Evolutionary conservation across 495 filamentous ascomycete genomes (phyloP).

Genomic region (Beverwykella pulmonaria): DNA sequence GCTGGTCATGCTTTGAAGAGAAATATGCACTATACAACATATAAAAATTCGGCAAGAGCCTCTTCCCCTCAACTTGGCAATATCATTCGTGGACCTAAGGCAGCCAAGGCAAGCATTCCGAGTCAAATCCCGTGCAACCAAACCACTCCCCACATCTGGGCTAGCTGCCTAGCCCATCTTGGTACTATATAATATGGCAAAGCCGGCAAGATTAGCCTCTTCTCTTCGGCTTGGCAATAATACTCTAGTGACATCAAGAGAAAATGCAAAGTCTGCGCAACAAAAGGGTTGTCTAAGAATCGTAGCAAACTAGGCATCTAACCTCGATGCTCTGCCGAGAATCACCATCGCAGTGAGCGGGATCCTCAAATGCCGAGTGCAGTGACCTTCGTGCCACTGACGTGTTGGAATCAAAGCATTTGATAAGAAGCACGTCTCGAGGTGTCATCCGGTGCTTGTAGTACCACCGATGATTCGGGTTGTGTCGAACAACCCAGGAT

Average conservation of each 20-base stretch:
- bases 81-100: neutral
- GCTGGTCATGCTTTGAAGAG: neutral
- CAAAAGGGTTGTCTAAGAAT: slow-evolving; percentile 16
- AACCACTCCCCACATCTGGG: slow-evolving; percentile 12
- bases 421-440: slow-evolving; percentile 32
- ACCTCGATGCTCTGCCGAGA: slow-evolving; percentile 83
- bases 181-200: slow-evolving; percentile 18
- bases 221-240: neutral
- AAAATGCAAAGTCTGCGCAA: too few species aligned
- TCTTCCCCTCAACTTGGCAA: slow-evolving; percentile 11
- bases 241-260: too few species aligned
- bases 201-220: slow-evolving; percentile 5
- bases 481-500: slow-evolving; percentile 68
- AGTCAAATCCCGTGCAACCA: neutral
- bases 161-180: slow-evolving; percentile 3
- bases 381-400: slow-evolving; percentile 64
- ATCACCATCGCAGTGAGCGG: slow-evolving; percentile 57
- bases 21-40: slow-evolving; percentile 17
- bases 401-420: slow-evolving; percentile 66
- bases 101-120: neutral
- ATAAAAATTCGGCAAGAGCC: slow-evolving; percentile 1
- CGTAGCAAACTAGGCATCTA: slow-evolving; percentile 75
- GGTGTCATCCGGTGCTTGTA: slow-evolving; percentile 31
- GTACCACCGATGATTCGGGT: slow-evolving; percentile 66
- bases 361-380: slow-evolving; percentile 80